Percentiles rank a stretch among this genome's conserved stretches.
phyloP scores from a whole-genome alignment of 352 stramenopile genomes.

The Pythium insidiosum region DNA sequence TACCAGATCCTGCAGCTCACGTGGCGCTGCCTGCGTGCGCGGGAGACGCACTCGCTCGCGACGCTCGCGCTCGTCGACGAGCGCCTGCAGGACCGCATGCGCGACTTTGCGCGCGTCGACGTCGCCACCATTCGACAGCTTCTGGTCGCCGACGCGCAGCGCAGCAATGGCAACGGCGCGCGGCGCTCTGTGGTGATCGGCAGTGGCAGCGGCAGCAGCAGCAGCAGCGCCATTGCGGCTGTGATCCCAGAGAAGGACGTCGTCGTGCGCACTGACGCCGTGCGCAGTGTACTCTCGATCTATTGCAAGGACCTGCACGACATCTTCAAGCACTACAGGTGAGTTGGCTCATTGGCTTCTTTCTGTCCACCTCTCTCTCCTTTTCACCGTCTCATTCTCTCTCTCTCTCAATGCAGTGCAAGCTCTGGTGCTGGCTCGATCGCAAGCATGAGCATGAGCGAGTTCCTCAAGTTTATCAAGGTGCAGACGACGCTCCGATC shows the following conservation, averaged over 20 bases:
- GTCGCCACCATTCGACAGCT: conserved; percentile 41
- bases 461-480: conserved; percentile 73
- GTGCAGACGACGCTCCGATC: too few species aligned
- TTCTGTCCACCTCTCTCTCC: too few species aligned
- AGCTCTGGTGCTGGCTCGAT: conserved; percentile 55
- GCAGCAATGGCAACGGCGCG: background rate
- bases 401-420: too few species aligned
- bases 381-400: too few species aligned
- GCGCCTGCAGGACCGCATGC: conserved; percentile 48
- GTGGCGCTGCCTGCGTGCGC: conserved; percentile 44
- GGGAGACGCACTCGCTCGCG: conserved; percentile 18
- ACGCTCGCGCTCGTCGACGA: conserved; percentile 51
- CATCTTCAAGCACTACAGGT: conserved; percentile 85
- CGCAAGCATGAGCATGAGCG: conserved; percentile 54
- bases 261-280: conserved; percentile 28
- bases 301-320: conserved; percentile 76
- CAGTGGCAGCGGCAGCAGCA: too few species aligned
- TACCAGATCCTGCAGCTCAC: conserved; percentile 63
- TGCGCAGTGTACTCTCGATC: conserved; percentile 38
- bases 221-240: too few species aligned
- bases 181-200: background rate
- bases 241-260: conserved; percentile 59
- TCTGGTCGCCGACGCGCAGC: conserved; percentile 37
- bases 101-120: conserved; percentile 51
- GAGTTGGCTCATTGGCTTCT: too few species aligned